Evolutionary conservation across 179 eudicot species (phyloP), one percentile per base, ranked within the genome.

Genomic region (Beta lomatogona): DNA sequence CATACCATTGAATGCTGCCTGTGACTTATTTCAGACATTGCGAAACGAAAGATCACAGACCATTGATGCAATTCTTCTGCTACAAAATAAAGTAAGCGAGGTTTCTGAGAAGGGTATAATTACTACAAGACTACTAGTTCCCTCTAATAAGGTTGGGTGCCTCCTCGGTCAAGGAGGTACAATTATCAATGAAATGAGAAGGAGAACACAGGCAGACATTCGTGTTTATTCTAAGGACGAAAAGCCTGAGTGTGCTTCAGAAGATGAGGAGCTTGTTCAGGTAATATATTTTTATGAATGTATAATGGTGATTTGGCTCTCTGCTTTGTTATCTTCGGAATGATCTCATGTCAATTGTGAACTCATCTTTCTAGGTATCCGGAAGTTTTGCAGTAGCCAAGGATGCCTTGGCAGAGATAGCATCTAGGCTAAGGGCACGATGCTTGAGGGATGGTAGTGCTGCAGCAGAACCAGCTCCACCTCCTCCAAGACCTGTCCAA

Each of bases 241-340:
- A 68, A 94, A 88, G 85, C 97, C 94, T 21, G 88, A 88, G 54
- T 92, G 89, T 83, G 97, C 97, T 55, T 89, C 90, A 14, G 90
- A 86, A 82, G 93, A 94, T 71, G 98, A 92, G 86, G 98, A 94
- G 83, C 98, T 94, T 83, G 98, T 94, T 83, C 97, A 92, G 97
- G 98, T 94, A 80, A 85, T 82, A 46, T 1, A 44, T 52, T 31
- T 59, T 18, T 15, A 45, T 60, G 73, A 65, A 52, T 25, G 50
- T 41, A 12, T 18, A 28, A 41, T 71, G 22, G 16, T 59, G 68
- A n/a, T 82, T 50, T 41, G 76, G 60, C 41, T 25, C 54, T 65
- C 15, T 22, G 9, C n/a, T 82, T 53, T 60, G 25, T 6, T 58
- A 13, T 66, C 2, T 53, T 28, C 48, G 54, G 25, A 25, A 48